Conservation (phyloP, 768 basidiomycete species). For the Jaapia argillacea region DNA sequence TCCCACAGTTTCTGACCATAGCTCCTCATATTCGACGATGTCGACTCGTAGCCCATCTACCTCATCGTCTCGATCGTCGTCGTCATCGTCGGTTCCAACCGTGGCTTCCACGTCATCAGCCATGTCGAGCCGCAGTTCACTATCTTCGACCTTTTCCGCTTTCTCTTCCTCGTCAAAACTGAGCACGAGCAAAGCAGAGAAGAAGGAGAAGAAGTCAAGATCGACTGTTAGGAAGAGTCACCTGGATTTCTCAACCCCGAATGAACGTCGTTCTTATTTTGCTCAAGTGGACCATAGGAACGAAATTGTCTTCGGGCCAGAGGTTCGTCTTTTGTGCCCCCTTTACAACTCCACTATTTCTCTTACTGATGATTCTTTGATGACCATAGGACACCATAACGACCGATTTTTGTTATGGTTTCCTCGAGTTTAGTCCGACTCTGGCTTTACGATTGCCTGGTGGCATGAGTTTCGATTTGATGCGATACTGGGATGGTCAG, state of each 20-base stretch:
- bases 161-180: not conserved
- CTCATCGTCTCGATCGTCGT: too few relatives aligned
- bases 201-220: not conserved
- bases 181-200: not conserved
- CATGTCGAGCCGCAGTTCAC: not conserved
- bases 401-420: slow-evolving; percentile 84
- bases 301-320: slow-evolving; percentile 50
- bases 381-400: slow-evolving; percentile 55
- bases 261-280: slow-evolving; percentile 62
- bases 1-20: too few relatives aligned
- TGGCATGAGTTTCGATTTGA: slow-evolving; percentile 72
- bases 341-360: not conserved
- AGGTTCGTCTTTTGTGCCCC: slow-evolving; percentile 42
- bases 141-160: not conserved
- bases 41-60: too few relatives aligned
- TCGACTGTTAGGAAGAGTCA: too few relatives aligned
- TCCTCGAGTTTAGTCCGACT: slow-evolving; percentile 58
- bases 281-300: slow-evolving; percentile 41
- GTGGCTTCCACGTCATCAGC: too few relatives aligned
- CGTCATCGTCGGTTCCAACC: too few relatives aligned
- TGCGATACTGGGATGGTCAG: slow-evolving; percentile 91
- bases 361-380: not conserved
- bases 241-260: slow-evolving; percentile 17
- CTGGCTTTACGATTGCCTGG: slow-evolving; percentile 71
- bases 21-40: too few relatives aligned